These are phyloP conservation scores for Candida quercuum DNA, from an alignment of 805 yeast genomes.

Conservation along the genomic window DNA sequence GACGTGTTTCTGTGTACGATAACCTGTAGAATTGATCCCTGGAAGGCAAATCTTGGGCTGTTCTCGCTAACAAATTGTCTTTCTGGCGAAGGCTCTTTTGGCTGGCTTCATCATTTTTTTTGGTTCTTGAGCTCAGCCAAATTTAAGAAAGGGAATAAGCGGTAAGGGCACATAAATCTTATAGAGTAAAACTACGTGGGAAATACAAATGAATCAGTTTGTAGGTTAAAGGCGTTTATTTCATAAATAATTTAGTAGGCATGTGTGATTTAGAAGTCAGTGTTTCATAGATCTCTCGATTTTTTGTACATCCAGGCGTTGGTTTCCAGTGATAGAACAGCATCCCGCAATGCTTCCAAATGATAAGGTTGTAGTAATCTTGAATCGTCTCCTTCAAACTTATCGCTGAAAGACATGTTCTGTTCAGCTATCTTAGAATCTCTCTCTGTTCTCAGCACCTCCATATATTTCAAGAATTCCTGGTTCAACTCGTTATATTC, in stretches of 20 bases:
- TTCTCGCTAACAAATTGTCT: too few relatives aligned
- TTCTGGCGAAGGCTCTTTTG: too few relatives aligned
- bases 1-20: too few relatives aligned
- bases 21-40: not conserved
- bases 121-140: too few relatives aligned
- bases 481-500: constrained; percentile 15
- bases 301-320: not conserved
- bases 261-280: not conserved
- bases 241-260: too few relatives aligned
- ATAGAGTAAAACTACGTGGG: too few relatives aligned
- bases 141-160: too few relatives aligned
- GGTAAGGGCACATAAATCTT: too few relatives aligned
- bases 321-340: not conserved
- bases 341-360: not conserved
- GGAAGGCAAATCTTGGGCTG: too few relatives aligned
- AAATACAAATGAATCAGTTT: too few relatives aligned
- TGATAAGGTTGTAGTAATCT: not conserved
- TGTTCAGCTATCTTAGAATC: not conserved
- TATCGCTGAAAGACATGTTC: not conserved
- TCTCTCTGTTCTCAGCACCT: not conserved
- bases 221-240: too few relatives aligned
- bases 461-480: constrained; percentile 9
- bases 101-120: too few relatives aligned
- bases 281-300: not conserved
- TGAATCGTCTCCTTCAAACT: not conserved